A percentile compares a stretch with the other conserved stretches of the same genome.
Evolutionary conservation across 768 basidiomycete genomes (phyloP).

Genomic region (Exsudoporus frostii): DNA sequence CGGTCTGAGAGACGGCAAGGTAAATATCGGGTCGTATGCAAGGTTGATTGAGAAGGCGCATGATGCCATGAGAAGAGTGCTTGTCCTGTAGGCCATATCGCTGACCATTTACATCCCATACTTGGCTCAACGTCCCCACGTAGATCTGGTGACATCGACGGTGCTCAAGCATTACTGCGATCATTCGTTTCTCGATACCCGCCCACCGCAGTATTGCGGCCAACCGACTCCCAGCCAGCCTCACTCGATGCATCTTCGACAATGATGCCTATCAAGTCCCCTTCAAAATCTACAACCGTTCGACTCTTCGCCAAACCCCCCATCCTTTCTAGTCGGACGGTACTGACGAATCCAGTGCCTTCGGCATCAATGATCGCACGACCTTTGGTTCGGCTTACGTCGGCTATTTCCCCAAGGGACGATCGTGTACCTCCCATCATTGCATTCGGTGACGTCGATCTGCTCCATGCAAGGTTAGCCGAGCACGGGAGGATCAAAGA

Average conservation of each 20-base stretch:
- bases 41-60: constrained; percentile 69
- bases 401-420: constrained; percentile 59
- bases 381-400: constrained; percentile 71
- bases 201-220: constrained; percentile 46
- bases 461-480: constrained; percentile 75
- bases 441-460: constrained; percentile 71
- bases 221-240: constrained; percentile 11
- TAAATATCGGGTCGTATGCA: constrained; percentile 23
- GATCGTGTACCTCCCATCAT: constrained; percentile 78
- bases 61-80: constrained; percentile 61
- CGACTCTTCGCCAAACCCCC: constrained; percentile 38
- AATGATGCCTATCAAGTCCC: neutral
- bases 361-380: constrained; percentile 35
- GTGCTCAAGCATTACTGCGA: constrained; percentile 55
- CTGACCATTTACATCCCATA: neutral
- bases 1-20: constrained; percentile 29
- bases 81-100: constrained; percentile 50
- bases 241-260: neutral
- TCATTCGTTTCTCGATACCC: constrained; percentile 66
- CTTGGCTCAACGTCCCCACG: neutral
- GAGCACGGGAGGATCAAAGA: constrained; percentile 39
- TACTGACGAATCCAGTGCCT: constrained; percentile 35
- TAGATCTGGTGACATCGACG: constrained; percentile 49
- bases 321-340: constrained; percentile 57
- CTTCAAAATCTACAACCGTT: constrained; percentile 5